Evolutionary conservation across 352 stramenopile genomes (phyloP), one percentile per base, ranked within the genome.

Genomic region (Elongisporangium anandrum): DNA sequence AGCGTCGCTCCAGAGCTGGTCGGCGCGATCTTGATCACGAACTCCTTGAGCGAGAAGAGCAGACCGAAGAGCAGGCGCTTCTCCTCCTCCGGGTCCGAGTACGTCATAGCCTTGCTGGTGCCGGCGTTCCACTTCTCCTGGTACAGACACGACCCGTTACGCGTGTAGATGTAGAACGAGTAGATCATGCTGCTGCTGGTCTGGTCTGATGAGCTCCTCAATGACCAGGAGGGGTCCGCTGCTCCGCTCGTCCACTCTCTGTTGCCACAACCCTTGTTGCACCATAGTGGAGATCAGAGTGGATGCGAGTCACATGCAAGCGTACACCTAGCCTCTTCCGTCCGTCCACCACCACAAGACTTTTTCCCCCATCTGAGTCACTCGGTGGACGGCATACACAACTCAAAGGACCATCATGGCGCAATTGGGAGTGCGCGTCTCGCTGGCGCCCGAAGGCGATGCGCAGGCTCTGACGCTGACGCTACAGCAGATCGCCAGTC

Each of bases 81-180:
- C 69, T 96, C 83, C 66, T 97, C 90, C 19, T 92, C 86, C 17
- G 88, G 81, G 53, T 97, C 88, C 12, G 71, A 73, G 56, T 92
- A 90, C 60, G 68, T 92, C 59, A 88, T 77, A 17, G 68, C 79
- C 65, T 80, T 94, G 54, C 69, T 77, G 8, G 73, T 54, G 24
- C 45, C 48, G 21, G 70, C 60, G 54, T 90, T 84, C 91, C 91
- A 97, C 62, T 96, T 95, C 68, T 95, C 79, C 59, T 97, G 87
- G 73, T 92, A 96, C 57, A 97, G 71, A 69, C 91, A 97, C 61
- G 83, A 75, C 34, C 91, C 90, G 38, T 69, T 81, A 45, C 91
- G 85, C 65, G 92, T 93, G 80, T 96, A 97, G 72, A 97, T 95
- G 70, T 94, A 95, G 41, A 97, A 84, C 60, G 90, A 96, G 88